phyloP scores from a whole-genome alignment of 2,329 filamentous ascomycete genomes.

The Didymella lethalis region DNA sequence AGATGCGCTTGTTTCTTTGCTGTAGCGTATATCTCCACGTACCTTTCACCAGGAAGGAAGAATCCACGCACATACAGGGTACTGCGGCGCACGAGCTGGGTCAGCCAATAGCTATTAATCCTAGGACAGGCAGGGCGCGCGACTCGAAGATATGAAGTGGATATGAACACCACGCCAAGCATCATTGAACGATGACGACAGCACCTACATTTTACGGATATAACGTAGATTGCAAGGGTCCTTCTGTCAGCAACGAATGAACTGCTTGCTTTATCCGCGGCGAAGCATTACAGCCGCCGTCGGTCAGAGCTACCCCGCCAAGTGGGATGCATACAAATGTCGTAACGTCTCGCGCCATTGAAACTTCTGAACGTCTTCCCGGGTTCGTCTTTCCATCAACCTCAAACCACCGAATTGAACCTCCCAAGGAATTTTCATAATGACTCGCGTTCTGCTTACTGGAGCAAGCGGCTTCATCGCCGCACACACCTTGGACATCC shows the following conservation, averaged over 20 bases:
- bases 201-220: constrained; percentile 7
- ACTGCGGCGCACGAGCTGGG: constrained; percentile 20
- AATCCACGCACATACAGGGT: constrained; percentile 14
- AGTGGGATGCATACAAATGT: constrained; percentile 21
- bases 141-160: constrained; percentile 9
- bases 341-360: constrained; percentile 16
- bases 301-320: constrained; percentile 20
- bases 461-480: constrained; percentile 72
- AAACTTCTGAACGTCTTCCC: not conserved
- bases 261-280: constrained; percentile 16
- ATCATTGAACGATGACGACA: constrained; percentile 14
- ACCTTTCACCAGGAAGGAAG: constrained; percentile 15
- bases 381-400: not conserved
- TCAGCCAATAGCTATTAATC: constrained; percentile 12
- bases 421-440: constrained; percentile 20
- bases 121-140: constrained; percentile 15
- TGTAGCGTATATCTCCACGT: constrained; percentile 19
- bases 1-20: constrained; percentile 21
- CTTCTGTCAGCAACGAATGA: constrained; percentile 21
- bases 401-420: not conserved
- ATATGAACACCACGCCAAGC: constrained; percentile 6
- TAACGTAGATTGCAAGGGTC: constrained; percentile 14
- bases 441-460: constrained; percentile 53
- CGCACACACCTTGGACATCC: constrained; percentile 67
- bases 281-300: constrained; percentile 15